These are phyloP conservation scores for Lentinula detonsa DNA, from an alignment of 768 basidiomycete genomes.

Conservation along the genomic window DNA sequence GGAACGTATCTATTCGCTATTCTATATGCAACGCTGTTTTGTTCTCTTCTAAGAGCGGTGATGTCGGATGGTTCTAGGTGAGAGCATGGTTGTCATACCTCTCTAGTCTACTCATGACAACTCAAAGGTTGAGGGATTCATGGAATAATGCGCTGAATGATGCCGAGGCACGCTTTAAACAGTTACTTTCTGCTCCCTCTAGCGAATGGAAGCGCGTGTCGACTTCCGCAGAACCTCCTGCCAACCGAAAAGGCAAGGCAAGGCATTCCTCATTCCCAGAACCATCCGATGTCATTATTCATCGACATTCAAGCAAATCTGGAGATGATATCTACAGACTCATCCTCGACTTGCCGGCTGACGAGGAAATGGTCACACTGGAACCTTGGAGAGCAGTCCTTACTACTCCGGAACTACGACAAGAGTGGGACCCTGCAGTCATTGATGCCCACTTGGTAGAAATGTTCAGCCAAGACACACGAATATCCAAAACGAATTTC, in stretches of 20 bases:
- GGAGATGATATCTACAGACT: slow-evolving; percentile 81
- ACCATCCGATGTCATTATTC: slow-evolving; percentile 67
- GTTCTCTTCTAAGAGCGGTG: not conserved
- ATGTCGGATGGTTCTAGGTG: slow-evolving; percentile 64
- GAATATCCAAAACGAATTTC: slow-evolving; percentile 88
- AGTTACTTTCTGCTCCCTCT: slow-evolving; percentile 65
- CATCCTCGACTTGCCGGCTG: slow-evolving; percentile 67
- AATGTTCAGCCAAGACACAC: slow-evolving; percentile 77
- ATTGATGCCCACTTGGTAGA: slow-evolving; percentile 80
- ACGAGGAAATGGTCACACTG: slow-evolving; percentile 57
- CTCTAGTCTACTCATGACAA: slow-evolving; percentile 1
- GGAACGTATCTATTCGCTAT: no score
- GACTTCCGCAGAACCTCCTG: slow-evolving; percentile 26
- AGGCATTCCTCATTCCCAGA: slow-evolving; percentile 49
- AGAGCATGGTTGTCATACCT: slow-evolving; percentile 4
- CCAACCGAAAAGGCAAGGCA: slow-evolving; percentile 57
- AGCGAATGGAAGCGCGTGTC: slow-evolving; percentile 80
- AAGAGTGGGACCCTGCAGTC: slow-evolving; percentile 93
- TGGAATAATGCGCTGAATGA: slow-evolving; percentile 74
- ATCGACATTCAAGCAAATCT: slow-evolving; percentile 60
- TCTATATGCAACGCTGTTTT: not conserved
- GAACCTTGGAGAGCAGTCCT: slow-evolving; percentile 81
- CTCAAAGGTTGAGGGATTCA: slow-evolving; percentile 67
- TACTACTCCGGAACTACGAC: slow-evolving; percentile 79
- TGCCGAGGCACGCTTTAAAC: slow-evolving; percentile 74